Evolutionary conservation across 176 grass and related monocot genomes (phyloP), one percentile per base, ranked within the genome.

Genomic region (Triticum dicoccoides): DNA sequence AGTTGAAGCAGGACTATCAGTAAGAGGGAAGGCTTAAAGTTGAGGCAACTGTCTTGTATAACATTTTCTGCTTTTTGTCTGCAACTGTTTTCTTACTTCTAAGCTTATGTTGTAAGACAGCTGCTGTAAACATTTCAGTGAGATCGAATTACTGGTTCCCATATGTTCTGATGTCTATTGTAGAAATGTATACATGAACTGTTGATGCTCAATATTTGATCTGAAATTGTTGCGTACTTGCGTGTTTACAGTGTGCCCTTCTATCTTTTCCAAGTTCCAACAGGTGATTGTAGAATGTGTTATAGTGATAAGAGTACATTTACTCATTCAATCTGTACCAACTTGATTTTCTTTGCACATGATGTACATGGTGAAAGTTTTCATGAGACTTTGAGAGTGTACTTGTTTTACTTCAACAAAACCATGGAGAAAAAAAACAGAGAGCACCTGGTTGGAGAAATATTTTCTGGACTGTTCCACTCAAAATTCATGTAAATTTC

Each of bases 1-100:
- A 90, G 97, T 95, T 3, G 97, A 99, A 87, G 87, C 92, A 61
- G 92, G 94, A 61, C 68, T 97, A 80, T 77, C 89, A 15, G 86
- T 82, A 51, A 93, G 79, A 91, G 81, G 76, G 12, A 90, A 85
- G 82, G 59, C 77, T 6, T 94, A 81, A 91, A 37, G 65, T 33
- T 49, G 51, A 85, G 87, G 45, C 75, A 71, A 24, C 69, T 38
- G 49, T 59, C 75, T 34, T 86, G 87, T 91, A 79, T 83, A 65
- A 76, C 80, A 77, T 73, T 88, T 81, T 76, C 80, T 65, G 20
- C 68, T 45, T 77, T 77, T 80, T 61, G 14, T 82, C 35, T 17
- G 84, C 71, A 79, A 78, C 59, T 85, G 35, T 80, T 54, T 70
- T 87, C 52, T 80, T 24, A 38, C 59, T 62, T 90, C 78, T 77